These are phyloP conservation scores for Sclerotinia minor DNA, from an alignment of 2,329 filamentous ascomycete genomes.

Conservation along the genomic window DNA sequence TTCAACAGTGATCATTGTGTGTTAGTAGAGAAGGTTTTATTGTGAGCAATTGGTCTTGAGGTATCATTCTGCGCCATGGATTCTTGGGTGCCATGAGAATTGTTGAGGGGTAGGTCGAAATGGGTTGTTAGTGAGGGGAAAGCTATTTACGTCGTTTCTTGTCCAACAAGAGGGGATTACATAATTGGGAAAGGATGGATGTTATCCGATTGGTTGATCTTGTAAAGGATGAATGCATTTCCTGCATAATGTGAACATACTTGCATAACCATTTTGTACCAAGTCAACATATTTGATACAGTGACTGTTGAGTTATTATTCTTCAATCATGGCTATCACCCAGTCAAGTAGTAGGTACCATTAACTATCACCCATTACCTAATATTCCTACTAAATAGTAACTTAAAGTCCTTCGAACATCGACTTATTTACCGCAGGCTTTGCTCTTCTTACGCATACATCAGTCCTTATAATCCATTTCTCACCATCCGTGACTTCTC, in stretches of 20 bases:
- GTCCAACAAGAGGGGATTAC: slow-evolving; percentile 4
- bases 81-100: background rate
- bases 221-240: background rate
- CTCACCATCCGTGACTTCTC: slow-evolving; percentile 75
- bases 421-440: background rate
- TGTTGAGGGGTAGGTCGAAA: background rate
- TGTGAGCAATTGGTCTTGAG: slow-evolving; percentile 11
- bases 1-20: background rate
- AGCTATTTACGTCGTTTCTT: background rate
- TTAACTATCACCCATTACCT: background rate
- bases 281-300: background rate
- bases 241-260: background rate
- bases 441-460: slow-evolving; percentile 60
- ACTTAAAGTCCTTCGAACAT: background rate
- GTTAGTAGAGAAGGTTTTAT: slow-evolving; percentile 1
- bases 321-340: background rate
- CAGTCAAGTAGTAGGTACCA: background rate
- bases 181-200: background rate
- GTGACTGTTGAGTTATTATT: too few species aligned
- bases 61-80: background rate
- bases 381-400: background rate
- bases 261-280: background rate
- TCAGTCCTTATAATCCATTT: slow-evolving; percentile 92
- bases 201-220: background rate
- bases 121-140: background rate